Percentiles rank a stretch among this genome's conserved stretches.
Evolutionary conservation across 441 rosid species (phyloP).

Genomic region (Adansonia grandidieri): DNA sequence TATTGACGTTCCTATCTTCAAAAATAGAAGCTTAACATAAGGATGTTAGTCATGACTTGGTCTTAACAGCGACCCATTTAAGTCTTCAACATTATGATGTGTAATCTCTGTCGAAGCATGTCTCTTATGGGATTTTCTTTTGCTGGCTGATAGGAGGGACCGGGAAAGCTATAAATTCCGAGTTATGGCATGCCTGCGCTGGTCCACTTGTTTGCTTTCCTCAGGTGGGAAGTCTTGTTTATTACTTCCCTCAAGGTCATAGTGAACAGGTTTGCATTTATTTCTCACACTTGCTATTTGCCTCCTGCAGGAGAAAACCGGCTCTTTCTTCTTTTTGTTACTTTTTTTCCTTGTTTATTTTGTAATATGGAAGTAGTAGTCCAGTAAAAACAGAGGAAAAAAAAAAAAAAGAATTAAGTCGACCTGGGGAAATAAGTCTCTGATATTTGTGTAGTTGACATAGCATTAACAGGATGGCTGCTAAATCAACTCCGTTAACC

Average conservation of each 20-base stretch:
- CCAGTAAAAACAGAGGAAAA: neutral
- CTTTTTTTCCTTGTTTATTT: neutral
- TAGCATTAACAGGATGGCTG: neutral
- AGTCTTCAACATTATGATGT: neutral
- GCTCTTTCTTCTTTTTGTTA: neutral
- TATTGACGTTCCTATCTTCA: neutral
- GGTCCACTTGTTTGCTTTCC: constrained; percentile 95
- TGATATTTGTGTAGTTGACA: neutral
- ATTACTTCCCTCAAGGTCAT: constrained; percentile 96
- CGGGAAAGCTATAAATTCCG: constrained; percentile 75
- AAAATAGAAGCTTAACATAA: neutral
- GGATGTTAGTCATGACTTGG: neutral
- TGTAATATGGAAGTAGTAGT: neutral
- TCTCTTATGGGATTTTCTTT: constrained; percentile 21
- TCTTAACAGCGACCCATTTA: neutral
- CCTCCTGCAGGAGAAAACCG: neutral
- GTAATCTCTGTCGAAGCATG: constrained; percentile 11
- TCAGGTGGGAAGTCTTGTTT: constrained; percentile 88
- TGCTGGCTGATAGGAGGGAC: constrained; percentile 52
- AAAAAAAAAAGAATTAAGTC: neutral
- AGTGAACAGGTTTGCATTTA: constrained; percentile 86
- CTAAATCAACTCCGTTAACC: neutral
- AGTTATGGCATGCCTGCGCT: constrained; percentile 99
- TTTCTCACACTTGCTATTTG: constrained; percentile 15
- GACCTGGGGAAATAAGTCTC: neutral